phyloP scores from a whole-genome alignment of 2,329 filamentous ascomycete genomes.

The Colletotrichum sp. region DNA sequence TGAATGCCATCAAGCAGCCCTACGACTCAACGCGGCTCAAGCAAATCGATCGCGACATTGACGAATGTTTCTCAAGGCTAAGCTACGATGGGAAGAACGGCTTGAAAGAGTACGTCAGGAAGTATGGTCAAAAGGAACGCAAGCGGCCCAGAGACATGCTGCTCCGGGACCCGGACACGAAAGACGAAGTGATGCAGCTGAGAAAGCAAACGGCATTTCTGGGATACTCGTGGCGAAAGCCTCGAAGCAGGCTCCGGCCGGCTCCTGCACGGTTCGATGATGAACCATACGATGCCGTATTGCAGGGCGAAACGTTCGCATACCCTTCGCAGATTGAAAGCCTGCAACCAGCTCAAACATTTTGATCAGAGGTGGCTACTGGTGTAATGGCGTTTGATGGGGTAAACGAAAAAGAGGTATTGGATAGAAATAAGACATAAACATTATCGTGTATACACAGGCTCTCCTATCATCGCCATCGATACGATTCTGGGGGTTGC shows the following conservation, averaged over 20 bases:
- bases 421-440: constrained; percentile 4
- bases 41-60: constrained; percentile 54
- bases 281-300: neutral
- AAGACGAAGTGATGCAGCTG: constrained; percentile 74
- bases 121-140: constrained; percentile 67
- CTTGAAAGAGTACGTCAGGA: constrained; percentile 56
- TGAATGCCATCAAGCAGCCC: constrained; percentile 50
- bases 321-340: neutral
- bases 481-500: neutral
- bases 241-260: neutral
- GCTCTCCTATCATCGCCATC: neutral
- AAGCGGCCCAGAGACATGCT: constrained; percentile 86
- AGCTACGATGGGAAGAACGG: constrained; percentile 41
- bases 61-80: constrained; percentile 36
- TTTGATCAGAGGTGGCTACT: neutral
- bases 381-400: neutral
- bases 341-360: neutral
- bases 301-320: neutral
- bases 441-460: constrained; percentile 1
- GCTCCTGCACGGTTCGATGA: neutral
- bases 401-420: neutral
- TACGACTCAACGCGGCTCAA: constrained; percentile 55
- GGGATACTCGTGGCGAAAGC: constrained; percentile 83
- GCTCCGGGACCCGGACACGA: constrained; percentile 73
- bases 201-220: constrained; percentile 85